A percentile compares a stretch with the other conserved stretches of the same genome.
These are phyloP conservation scores for Podila minutissima DNA, from an alignment of 192 early-diverging fungal species.

Conservation along the genomic window DNA sequence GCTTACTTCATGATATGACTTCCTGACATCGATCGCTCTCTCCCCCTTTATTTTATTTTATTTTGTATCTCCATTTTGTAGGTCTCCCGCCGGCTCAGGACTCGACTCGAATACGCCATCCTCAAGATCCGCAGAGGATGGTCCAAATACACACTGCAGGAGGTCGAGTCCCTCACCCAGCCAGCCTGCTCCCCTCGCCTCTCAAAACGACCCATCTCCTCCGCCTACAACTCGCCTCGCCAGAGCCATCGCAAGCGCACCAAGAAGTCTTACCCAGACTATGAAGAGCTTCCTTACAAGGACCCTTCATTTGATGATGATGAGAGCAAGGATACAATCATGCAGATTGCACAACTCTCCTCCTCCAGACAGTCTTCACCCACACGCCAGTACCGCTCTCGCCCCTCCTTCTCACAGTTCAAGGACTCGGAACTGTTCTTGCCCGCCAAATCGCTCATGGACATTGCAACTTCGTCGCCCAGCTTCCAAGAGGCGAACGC, in stretches of 20 bases:
- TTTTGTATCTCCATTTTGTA: neutral
- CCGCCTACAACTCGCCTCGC: neutral
- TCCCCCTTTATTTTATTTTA: neutral
- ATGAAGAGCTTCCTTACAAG: slow-evolving; percentile 1
- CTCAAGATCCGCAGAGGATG: slow-evolving; percentile 43
- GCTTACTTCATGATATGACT: no score
- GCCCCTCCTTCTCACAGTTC: slow-evolving; percentile 27
- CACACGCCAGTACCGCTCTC: neutral
- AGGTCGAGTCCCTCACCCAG: slow-evolving; percentile 28
- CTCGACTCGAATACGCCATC: slow-evolving; percentile 37
- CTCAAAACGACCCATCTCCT: slow-evolving; percentile 4
- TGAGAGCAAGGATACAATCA: neutral
- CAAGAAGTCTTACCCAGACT: neutral
- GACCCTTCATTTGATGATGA: neutral
- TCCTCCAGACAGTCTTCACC: neutral
- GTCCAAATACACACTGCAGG: slow-evolving; percentile 41
- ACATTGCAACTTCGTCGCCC: slow-evolving; percentile 24
- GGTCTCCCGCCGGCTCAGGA: slow-evolving; percentile 30
- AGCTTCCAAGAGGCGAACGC: neutral
- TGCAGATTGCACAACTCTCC: neutral
- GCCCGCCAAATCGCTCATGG: slow-evolving; percentile 38
- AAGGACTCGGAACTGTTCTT: slow-evolving; percentile 38
- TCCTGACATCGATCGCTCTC: neutral
- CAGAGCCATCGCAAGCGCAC: slow-evolving; percentile 8
- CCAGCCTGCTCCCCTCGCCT: slow-evolving; percentile 6